A percentile compares a stretch with the other conserved stretches of the same genome.
phyloP scores from a whole-genome alignment of 352 stramenopile species.

The Thalassiosira mediterranea region DNA sequence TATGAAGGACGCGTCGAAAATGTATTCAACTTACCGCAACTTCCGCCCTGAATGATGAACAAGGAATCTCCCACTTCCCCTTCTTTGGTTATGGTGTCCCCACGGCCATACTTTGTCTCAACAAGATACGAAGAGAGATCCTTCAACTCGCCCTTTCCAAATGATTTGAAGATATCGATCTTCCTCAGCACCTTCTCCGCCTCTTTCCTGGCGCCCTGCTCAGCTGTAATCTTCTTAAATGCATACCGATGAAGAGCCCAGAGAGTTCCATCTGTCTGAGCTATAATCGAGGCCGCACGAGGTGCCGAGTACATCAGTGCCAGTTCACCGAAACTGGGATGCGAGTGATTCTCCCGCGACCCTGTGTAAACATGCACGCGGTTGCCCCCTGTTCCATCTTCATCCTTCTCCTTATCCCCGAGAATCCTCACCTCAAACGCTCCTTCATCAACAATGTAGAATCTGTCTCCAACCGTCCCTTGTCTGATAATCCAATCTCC shows the following conservation, averaged over 20 bases:
- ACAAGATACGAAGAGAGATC: constrained; percentile 85
- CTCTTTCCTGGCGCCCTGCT: constrained; percentile 63
- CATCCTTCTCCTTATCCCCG: constrained; percentile 53
- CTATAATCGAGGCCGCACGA: constrained; percentile 92
- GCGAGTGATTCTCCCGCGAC: constrained; percentile 61
- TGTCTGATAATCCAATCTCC: constrained; percentile 89
- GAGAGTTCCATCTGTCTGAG: constrained; percentile 85
- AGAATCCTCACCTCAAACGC: constrained; percentile 82
- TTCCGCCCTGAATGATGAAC: constrained; percentile 78
- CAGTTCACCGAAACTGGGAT: constrained; percentile 93
- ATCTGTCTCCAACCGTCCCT: constrained; percentile 90
- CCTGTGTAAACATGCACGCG: constrained; percentile 79
- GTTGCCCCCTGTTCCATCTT: constrained; percentile 63
- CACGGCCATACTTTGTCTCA: constrained; percentile 74
- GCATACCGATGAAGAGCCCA: constrained; percentile 80
- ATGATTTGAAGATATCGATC: constrained; percentile 87
- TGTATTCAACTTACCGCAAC: constrained; percentile 54
- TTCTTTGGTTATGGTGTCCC: constrained; percentile 85
- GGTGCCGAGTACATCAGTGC: constrained; percentile 96
- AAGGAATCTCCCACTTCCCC: constrained; percentile 87
- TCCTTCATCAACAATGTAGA: constrained; percentile 89
- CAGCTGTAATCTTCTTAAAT: constrained; percentile 77
- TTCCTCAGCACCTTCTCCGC: constrained; percentile 81
- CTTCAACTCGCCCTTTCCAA: constrained; percentile 84
- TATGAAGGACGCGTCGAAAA: not conserved